phyloP scores from a whole-genome alignment of 2,329 filamentous ascomycete species.

The Sporothrix mexicana region DNA sequence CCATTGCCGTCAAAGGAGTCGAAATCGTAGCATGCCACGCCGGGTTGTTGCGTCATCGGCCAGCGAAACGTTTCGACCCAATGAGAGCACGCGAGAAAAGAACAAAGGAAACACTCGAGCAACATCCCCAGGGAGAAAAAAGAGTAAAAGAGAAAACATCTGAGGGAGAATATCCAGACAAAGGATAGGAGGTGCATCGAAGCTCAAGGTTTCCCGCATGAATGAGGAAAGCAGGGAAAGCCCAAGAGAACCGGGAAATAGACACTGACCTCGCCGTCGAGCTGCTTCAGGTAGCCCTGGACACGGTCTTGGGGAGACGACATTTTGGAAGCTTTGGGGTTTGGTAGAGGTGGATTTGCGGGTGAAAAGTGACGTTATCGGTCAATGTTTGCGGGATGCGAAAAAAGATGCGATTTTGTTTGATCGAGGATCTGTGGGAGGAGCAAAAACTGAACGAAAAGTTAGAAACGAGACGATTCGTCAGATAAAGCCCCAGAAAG shows the following conservation, averaged over 20 bases:
- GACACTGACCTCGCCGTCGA: slow-evolving; percentile 78
- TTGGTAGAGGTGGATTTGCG: slow-evolving; percentile 7
- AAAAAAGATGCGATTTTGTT: slow-evolving; percentile 9
- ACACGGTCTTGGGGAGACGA: slow-evolving; percentile 76
- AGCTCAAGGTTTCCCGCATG: background rate
- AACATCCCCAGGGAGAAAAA: background rate
- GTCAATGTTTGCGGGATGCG: slow-evolving; percentile 20
- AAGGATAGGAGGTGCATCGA: background rate
- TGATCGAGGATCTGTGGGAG: slow-evolving; percentile 20
- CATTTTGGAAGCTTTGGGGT: slow-evolving; percentile 58
- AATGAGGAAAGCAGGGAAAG: background rate
- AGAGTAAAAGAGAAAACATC: background rate
- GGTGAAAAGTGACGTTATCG: slow-evolving; percentile 20
- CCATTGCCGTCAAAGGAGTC: background rate
- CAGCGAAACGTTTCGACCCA: background rate
- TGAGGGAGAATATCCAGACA: background rate
- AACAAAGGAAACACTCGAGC: slow-evolving; percentile 15
- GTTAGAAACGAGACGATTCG: slow-evolving; percentile 28
- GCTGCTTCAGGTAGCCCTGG: slow-evolving; percentile 75
- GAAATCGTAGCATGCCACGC: background rate
- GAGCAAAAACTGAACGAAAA: slow-evolving; percentile 14
- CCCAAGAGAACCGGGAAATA: slow-evolving; percentile 33
- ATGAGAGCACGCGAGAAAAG: background rate
- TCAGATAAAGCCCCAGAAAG: slow-evolving; percentile 19
- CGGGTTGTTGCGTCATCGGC: slow-evolving; percentile 19